These are phyloP conservation scores for Bisporella sp. DNA, from an alignment of 2,329 filamentous ascomycete genomes.

Conservation along the genomic window DNA sequence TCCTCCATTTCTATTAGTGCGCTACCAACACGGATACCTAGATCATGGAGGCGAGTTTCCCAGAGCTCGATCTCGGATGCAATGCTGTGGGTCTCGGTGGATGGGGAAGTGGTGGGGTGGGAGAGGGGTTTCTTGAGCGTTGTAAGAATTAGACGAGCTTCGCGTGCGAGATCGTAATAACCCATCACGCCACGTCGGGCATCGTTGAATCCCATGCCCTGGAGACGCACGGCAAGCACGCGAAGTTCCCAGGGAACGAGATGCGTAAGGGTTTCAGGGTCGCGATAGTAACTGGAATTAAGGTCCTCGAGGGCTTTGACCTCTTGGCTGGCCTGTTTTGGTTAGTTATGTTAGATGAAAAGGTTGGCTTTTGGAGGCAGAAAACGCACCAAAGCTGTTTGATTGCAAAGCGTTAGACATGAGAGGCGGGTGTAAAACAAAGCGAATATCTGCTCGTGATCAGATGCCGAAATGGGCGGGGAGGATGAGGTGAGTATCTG, in stretches of 20 bases:
- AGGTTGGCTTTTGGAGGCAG: no score
- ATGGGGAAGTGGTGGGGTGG: no score
- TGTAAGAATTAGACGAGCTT: conserved; percentile 58
- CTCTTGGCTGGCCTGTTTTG: conserved; percentile 60
- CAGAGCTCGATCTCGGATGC: conserved; percentile 51
- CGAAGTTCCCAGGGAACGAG: conserved; percentile 85
- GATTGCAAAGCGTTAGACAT: conserved; percentile 65
- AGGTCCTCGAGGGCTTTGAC: conserved; percentile 58
- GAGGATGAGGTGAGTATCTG: conserved; percentile 50
- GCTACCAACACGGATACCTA: conserved; percentile 61
- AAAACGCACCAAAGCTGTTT: no score
- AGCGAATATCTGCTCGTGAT: conserved; percentile 62
- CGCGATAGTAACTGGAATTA: conserved; percentile 48
- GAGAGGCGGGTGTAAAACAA: conserved; percentile 76
- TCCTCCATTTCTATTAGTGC: conserved; percentile 84
- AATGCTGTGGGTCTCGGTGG: not conserved
- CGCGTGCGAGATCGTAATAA: conserved; percentile 79
- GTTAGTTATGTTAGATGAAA: conserved; percentile 41
- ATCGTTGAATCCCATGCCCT: conserved; percentile 82
- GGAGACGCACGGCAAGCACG: conserved; percentile 73
- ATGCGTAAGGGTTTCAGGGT: conserved; percentile 47
- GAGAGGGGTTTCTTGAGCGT: conserved; percentile 32
- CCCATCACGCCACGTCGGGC: conserved; percentile 78
- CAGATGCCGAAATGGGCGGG: conserved; percentile 35
- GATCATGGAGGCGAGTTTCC: conserved; percentile 64